Percentiles rank a stretch among this genome's conserved stretches.
Conservation (phyloP, 176 grass and related monocot genomes). For the Panicum miliaceum region DNA sequence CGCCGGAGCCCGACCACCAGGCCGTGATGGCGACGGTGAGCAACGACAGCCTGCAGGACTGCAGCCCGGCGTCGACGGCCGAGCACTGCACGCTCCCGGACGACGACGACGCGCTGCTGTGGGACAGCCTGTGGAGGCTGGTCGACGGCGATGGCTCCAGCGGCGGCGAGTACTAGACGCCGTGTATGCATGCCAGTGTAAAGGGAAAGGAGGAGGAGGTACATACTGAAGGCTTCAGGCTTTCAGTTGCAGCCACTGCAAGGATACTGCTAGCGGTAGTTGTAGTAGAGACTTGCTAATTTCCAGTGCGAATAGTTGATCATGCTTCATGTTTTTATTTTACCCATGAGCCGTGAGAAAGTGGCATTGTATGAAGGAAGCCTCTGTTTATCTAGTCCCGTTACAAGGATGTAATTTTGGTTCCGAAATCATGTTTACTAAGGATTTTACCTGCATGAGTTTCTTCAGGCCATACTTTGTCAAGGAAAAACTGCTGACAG, state of each 20-base stretch:
- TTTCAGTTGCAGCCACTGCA: slow-evolving; percentile 15
- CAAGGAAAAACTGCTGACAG: neutral
- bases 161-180: slow-evolving; percentile 42
- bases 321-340: slow-evolving; percentile 36
- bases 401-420: slow-evolving; percentile 46
- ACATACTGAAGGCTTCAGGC: slow-evolving; percentile 7
- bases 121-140: slow-evolving; percentile 66
- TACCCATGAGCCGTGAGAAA: slow-evolving; percentile 40
- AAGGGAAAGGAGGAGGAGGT: slow-evolving; percentile 30
- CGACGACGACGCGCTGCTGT: slow-evolving; percentile 43
- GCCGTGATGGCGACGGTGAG: slow-evolving; percentile 25
- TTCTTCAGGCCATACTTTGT: slow-evolving; percentile 1
- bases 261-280: slow-evolving; percentile 3
- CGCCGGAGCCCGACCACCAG: slow-evolving; percentile 27
- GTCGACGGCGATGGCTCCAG: slow-evolving; percentile 53
- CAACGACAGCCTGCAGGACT: slow-evolving; percentile 2
- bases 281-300: slow-evolving; percentile 14
- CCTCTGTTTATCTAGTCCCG: slow-evolving; percentile 4
- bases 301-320: slow-evolving; percentile 2
- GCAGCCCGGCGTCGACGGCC: slow-evolving; percentile 8
- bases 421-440: neutral
- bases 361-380: slow-evolving; percentile 14
- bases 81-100: slow-evolving; percentile 29
- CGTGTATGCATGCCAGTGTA: slow-evolving; percentile 28
- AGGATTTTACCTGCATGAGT: neutral